phyloP scores from a whole-genome alignment of 2,329 filamentous ascomycete genomes.

The Emericellopsis atlantica region DNA sequence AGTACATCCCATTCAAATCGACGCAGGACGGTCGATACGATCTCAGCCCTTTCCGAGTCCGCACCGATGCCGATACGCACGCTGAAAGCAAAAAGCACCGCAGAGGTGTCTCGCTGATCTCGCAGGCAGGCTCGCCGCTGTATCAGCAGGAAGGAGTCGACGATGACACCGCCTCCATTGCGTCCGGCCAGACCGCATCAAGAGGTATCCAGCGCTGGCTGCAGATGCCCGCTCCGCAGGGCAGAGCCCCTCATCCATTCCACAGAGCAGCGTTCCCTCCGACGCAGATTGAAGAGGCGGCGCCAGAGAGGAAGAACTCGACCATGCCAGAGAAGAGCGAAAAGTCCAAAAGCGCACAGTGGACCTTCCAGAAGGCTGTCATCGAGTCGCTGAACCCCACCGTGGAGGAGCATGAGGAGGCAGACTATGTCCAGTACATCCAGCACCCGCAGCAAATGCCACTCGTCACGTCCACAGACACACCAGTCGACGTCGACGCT shows the following conservation, averaged over 20 bases:
- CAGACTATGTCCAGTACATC: constrained; percentile 83
- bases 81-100: constrained; percentile 47
- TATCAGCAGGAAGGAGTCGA: constrained; percentile 9
- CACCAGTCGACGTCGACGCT: constrained; percentile 43
- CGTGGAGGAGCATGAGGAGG: constrained; percentile 62
- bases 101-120: constrained; percentile 41
- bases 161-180: constrained; percentile 25
- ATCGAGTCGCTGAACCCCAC: constrained; percentile 75
- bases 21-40: constrained; percentile 66
- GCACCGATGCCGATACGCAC: constrained; percentile 49
- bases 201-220: constrained; percentile 49
- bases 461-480: constrained; percentile 61
- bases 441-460: constrained; percentile 81
- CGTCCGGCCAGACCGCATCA: constrained; percentile 22
- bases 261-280: background rate
- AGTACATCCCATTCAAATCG: constrained; percentile 65
- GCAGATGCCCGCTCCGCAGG: constrained; percentile 26
- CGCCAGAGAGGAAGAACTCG: constrained; percentile 12
- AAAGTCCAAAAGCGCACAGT: constrained; percentile 73
- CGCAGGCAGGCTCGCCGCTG: background rate
- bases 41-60: constrained; percentile 76
- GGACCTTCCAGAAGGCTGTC: constrained; percentile 80
- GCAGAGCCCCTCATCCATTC: constrained; percentile 12
- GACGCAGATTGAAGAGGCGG: background rate
- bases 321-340: constrained; percentile 38